Conservation (phyloP, 306 rosid genomes). For the Malus fusca region DNA sequence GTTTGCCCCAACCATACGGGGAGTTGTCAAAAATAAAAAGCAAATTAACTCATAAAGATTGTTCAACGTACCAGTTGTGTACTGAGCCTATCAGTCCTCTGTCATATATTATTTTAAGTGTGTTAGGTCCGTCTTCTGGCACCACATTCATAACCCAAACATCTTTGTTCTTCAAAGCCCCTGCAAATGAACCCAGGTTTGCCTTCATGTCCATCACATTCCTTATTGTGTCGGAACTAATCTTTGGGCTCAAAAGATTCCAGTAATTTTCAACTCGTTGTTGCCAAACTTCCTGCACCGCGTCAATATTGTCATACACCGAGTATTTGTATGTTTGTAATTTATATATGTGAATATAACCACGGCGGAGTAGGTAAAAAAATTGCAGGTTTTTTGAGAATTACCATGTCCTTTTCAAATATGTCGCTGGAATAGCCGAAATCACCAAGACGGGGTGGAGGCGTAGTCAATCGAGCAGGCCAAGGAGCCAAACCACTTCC, state of each 20-base stretch:
- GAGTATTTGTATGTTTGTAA: not conserved
- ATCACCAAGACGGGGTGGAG: conserved; percentile 92
- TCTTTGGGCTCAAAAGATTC: conserved; percentile 64
- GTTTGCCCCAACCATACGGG: not conserved
- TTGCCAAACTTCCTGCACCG: conserved; percentile 75
- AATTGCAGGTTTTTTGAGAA: not conserved
- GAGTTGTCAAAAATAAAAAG: not conserved
- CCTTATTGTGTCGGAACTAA: conserved; percentile 54
- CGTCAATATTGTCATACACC: conserved; percentile 10
- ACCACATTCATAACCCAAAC: conserved; percentile 99
- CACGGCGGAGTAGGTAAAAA: not conserved
- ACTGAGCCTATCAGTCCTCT: conserved; percentile 85
- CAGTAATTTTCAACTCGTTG: conserved; percentile 81
- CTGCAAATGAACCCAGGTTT: conserved; percentile 80
- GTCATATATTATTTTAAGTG: conserved; percentile 78
- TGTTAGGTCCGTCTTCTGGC: conserved; percentile 72
- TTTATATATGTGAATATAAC: not conserved
- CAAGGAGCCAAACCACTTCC: conserved; percentile 98
- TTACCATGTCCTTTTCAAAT: conserved; percentile 91
- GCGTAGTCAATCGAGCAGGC: conserved; percentile 87
- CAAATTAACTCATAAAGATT: not conserved
- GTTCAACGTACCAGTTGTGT: conserved; percentile 68
- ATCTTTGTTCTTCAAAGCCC: conserved; percentile 70
- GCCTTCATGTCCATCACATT: conserved; percentile 99
- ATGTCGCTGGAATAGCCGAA: conserved; percentile 67